A percentile compares a stretch with the other conserved stretches of the same genome.
These are phyloP conservation scores for Aspergillus sclerotiicarbonarius DNA, from an alignment of 495 filamentous ascomycete species.

Conservation along the genomic window DNA sequence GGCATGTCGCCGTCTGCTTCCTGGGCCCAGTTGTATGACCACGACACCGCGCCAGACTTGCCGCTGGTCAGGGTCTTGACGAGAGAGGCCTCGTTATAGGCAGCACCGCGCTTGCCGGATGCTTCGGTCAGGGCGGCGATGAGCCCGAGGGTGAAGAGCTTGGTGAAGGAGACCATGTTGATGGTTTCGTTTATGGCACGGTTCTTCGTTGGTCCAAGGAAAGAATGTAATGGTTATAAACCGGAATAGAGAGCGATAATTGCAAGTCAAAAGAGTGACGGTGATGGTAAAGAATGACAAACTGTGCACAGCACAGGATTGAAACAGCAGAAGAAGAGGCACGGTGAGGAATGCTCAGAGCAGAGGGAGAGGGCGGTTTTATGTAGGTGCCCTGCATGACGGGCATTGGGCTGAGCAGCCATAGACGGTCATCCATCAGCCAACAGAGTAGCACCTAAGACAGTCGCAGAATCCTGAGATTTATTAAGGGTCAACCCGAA, in stretches of 20 bases:
- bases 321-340: background rate
- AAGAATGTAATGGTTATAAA: background rate
- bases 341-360: background rate
- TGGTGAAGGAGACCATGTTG: background rate
- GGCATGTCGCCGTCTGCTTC: background rate
- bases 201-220: background rate
- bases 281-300: background rate
- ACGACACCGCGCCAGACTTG: background rate
- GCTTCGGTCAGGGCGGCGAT: background rate
- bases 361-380: background rate
- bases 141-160: background rate
- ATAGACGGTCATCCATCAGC: background rate
- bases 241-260: background rate
- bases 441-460: background rate
- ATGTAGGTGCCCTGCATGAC: background rate
- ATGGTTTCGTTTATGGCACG: background rate
- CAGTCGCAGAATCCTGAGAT: background rate
- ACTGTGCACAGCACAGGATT: background rate
- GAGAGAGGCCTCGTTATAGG: background rate
- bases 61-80: background rate
- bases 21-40: conserved; percentile 1
- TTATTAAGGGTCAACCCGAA: background rate
- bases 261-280: background rate
- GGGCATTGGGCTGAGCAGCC: background rate
- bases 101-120: background rate